Conservation (phyloP, 2,329 filamentous ascomycete genomes). For the Golovinomyces cichoracearum region DNA sequence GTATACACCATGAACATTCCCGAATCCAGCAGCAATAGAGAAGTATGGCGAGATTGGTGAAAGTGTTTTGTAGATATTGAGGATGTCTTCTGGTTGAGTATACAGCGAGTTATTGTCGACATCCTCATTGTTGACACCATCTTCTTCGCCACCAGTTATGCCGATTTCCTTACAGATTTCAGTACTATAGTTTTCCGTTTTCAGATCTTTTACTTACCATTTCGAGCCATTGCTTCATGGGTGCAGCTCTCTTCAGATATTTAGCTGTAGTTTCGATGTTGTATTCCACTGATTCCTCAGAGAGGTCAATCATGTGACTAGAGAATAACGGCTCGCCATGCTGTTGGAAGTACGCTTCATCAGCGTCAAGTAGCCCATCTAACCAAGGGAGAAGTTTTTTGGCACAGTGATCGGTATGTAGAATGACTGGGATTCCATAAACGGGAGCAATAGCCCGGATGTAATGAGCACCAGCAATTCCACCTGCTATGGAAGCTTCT, state of each 20-base stretch:
- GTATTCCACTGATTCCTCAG: conserved; percentile 67
- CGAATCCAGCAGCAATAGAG: conserved; percentile 93
- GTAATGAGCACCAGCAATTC: conserved; percentile 76
- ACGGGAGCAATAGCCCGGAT: conserved; percentile 64
- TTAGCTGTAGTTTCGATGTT: conserved; percentile 81
- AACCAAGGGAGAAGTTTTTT: conserved; percentile 99
- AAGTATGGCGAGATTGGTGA: conserved; percentile 78
- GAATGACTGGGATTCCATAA: conserved; percentile 74
- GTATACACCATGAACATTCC: conserved; percentile 98
- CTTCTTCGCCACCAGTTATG: conserved; percentile 92
- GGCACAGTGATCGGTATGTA: conserved; percentile 96
- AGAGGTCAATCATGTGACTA: conserved; percentile 96
- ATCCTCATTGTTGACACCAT: conserved; percentile 94
- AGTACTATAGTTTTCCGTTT: neutral
- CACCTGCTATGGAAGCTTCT: conserved; percentile 65
- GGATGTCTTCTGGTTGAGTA: conserved; percentile 93
- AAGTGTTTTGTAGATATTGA: conserved; percentile 69
- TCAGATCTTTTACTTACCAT: conserved; percentile 35
- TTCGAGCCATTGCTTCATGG: conserved; percentile 98
- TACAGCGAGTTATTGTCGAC: conserved; percentile 94
- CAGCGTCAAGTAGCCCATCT: conserved; percentile 81
- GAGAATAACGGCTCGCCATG: conserved; percentile 83
- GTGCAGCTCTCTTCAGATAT: conserved; percentile 81
- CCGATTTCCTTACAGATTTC: conserved; percentile 37
- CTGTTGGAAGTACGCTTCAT: conserved; percentile 85